A percentile compares a stretch with the other conserved stretches of the same genome.
Evolutionary conservation across 1,284 basidiomycete genomes (phyloP).

Genomic region (Lentinus polychrous): DNA sequence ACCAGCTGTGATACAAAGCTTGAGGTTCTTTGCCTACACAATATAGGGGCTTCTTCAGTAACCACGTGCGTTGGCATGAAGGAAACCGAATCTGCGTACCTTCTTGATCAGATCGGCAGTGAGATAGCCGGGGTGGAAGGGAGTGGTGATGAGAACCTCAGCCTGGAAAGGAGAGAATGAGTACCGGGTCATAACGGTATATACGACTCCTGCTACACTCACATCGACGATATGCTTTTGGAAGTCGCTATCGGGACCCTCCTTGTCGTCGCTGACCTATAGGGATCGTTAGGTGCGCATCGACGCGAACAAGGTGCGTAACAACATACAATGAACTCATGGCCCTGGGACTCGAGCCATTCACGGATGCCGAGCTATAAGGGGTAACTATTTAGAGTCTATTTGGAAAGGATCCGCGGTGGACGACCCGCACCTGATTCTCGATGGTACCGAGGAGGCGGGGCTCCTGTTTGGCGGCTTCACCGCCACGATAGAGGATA

Average conservation of each 20-base stretch:
- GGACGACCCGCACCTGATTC: slow-evolving; percentile 55
- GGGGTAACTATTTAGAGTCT: neutral
- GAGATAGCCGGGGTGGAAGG: slow-evolving; percentile 90
- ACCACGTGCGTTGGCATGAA: slow-evolving; percentile 1
- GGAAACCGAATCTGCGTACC: slow-evolving; percentile 9
- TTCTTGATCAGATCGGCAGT: slow-evolving; percentile 68
- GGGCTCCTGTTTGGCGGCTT: slow-evolving; percentile 74
- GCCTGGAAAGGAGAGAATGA: slow-evolving; percentile 30
- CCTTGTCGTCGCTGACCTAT: slow-evolving; percentile 82
- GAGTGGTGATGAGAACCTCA: slow-evolving; percentile 83
- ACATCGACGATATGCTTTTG: slow-evolving; percentile 85
- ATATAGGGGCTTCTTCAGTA: slow-evolving; percentile 13
- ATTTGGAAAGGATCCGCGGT: neutral
- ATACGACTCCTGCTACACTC: slow-evolving; percentile 20
- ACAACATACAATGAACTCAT: slow-evolving; percentile 60
- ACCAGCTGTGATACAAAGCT: slow-evolving; percentile 89
- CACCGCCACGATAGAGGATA: slow-evolving; percentile 71
- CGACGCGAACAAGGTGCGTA: slow-evolving; percentile 9
- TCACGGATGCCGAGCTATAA: slow-evolving; percentile 62
- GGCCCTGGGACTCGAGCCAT: slow-evolving; percentile 72
- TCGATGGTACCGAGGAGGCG: slow-evolving; percentile 87
- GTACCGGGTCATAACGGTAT: neutral
- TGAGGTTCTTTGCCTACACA: slow-evolving; percentile 72
- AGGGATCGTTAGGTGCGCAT: slow-evolving; percentile 9
- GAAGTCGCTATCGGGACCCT: slow-evolving; percentile 81